Evolutionary conservation across 129 eudicot genomes (phyloP), one percentile per base, ranked within the genome.

Genomic region (Ambrosia artemisiifolia): DNA sequence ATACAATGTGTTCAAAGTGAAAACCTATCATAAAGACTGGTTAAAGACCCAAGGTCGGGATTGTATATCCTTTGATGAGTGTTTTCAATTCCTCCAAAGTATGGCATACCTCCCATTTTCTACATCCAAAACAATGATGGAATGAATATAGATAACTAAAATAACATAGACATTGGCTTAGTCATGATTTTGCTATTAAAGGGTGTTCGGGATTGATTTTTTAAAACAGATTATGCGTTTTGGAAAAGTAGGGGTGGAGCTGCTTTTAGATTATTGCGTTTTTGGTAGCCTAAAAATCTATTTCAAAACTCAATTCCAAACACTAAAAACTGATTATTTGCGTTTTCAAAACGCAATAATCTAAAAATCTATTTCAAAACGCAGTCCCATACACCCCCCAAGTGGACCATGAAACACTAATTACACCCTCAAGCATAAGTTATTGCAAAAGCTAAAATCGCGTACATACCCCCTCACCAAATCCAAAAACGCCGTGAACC

Each of bases 31-130:
- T 87, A 87, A 35, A 90, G 70, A 79, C 96, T 90, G 24, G 94
- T 90, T 54, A 90, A 83, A 4, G 95, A 85, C 40, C 95, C 91
- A 53, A 90, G 83, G 83, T 87, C 91, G 5, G 95, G 95, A 73
- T 83, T 90, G 54, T 85, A 83, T 65, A 87, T 85, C 83, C 84
- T 83, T 53, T 83, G 86, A 83, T 87, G 87, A 76, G 74, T 85
- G 83, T 85, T 90, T 83, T 90, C 95, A 8, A 90, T 92, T 47
- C 95, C 97, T 36, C 75, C 95, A 71, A 90, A 87, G 76, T 90
- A 87, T 1, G 97, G 85, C 11, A 90, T 49, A 44, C 91, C 89
- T n/a, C 97, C 95, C 56, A 90, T 76, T 83, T 85, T 85, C 95
- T 90, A 84, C 51, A 70, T 7, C 43, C 18, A 62, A 11, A 50